Evolutionary conservation across 371 early-diverging fungal species (phyloP), one percentile per base, ranked within the genome.

Genomic region (Apophysomyces variabilis): DNA sequence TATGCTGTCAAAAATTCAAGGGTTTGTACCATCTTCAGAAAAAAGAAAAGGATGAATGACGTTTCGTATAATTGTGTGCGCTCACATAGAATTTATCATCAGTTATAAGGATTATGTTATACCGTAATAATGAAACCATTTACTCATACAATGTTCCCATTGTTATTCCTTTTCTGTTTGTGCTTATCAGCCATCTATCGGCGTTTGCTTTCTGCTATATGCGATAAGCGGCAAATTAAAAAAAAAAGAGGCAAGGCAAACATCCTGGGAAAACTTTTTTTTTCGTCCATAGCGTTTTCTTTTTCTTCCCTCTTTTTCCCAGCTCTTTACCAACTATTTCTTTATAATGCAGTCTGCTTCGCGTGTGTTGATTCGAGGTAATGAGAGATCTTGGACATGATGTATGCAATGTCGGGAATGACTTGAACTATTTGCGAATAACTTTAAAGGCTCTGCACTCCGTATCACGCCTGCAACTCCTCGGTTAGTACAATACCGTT

Each of bases 361-460:
- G 16, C 46, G 46, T 45, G 46, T 45, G 8, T 45, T 45, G 46
- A 13, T 45, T n/a, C 46, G 46, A 45, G 46, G 46, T 45, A 45
- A 45, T 6, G 43, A 12, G 0, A 11, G 16, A 6, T 18, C 13
- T 6, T 45, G 1, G 13, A 45, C 46, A 45, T 45, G 46, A 45
- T 18, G n/a, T n/a, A n/a, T 13, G 8, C 13, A 7, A 12, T 45
- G 46, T 26, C 32, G 32, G 32, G 46, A 45, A 45, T 45, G n/a
- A 45, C 46, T 13, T n/a, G 16, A 6, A 18, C 43, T 12, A 12
- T 9, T 43, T n/a, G 12, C 8, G 16, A 45, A 45, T 13, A 18
- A n/a, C 16, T 18, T 45, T 45, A 6, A 13, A 13, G 14, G 12
- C 43, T 9, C 43, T 14, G 46, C 46, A 13, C n/a, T 18, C 13